These are phyloP conservation scores for Lentinula boryana DNA, from an alignment of 768 basidiomycete species.

Conservation along the genomic window DNA sequence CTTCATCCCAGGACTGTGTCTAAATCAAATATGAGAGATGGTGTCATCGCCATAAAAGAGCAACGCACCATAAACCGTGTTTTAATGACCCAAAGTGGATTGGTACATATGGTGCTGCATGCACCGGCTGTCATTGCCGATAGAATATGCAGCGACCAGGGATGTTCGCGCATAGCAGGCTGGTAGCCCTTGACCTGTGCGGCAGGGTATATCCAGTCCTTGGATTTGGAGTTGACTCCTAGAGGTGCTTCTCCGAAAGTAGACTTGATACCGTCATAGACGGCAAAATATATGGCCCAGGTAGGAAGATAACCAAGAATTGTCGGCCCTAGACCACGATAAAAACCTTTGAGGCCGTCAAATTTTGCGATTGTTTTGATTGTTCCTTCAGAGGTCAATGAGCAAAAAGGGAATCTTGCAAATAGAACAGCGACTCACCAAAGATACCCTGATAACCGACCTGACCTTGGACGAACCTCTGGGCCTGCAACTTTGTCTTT, in stretches of 20 bases:
- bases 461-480: conserved; percentile 63
- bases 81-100: conserved; percentile 98
- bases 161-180: conserved; percentile 71
- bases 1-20: conserved; percentile 80
- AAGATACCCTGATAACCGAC: conserved; percentile 71
- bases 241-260: conserved; percentile 65
- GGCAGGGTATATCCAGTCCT: conserved; percentile 67
- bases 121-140: conserved; percentile 97
- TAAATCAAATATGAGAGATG: conserved; percentile 23
- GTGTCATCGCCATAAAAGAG: conserved; percentile 1
- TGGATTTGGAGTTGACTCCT: conserved; percentile 19
- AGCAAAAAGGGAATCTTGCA: not conserved
- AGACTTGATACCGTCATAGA: conserved; percentile 94
- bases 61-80: conserved; percentile 90
- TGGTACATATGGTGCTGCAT: conserved; percentile 87
- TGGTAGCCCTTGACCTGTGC: conserved; percentile 85
- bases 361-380: conserved; percentile 48
- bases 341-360: conserved; percentile 83
- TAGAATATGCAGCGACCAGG: conserved; percentile 83
- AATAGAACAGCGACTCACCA: conserved; percentile 38
- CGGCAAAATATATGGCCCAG: conserved; percentile 98
- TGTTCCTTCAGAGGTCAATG: conserved; percentile 38
- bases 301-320: conserved; percentile 96
- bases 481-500: conserved; percentile 98
- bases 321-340: conserved; percentile 96